A percentile compares a stretch with the other conserved stretches of the same genome.
These are phyloP conservation scores for Mycena sp. DNA, from an alignment of 1,284 basidiomycete genomes.

Conservation along the genomic window DNA sequence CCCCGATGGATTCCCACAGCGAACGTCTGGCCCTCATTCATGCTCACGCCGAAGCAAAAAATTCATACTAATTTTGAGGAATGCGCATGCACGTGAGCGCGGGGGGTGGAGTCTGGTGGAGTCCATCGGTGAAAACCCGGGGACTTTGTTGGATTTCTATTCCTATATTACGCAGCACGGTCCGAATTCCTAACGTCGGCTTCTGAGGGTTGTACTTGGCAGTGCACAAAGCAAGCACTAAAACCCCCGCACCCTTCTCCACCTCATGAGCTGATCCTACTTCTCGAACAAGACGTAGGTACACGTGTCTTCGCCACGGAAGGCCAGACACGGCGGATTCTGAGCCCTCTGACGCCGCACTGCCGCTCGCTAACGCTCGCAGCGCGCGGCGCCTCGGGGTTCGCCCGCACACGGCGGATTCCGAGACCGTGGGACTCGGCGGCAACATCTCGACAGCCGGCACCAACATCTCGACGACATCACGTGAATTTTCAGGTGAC, in stretches of 20 bases:
- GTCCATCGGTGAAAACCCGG: slow-evolving; percentile 16
- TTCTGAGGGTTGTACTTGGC: slow-evolving; percentile 13
- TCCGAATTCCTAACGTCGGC: slow-evolving; percentile 14
- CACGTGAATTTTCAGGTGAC: too few relatives aligned
- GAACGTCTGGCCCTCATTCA: slow-evolving; percentile 8
- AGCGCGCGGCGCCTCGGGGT: too few relatives aligned
- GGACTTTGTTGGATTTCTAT: slow-evolving; percentile 15
- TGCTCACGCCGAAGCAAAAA: slow-evolving; percentile 14
- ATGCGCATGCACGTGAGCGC: slow-evolving; percentile 15
- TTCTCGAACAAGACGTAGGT: too few relatives aligned
- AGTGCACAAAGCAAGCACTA: slow-evolving; percentile 13
- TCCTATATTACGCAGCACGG: slow-evolving; percentile 15
- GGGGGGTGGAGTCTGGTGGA: slow-evolving; percentile 11
- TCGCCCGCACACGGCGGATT: too few relatives aligned
- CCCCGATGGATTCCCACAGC: slow-evolving; percentile 11
- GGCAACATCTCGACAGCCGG: too few relatives aligned
- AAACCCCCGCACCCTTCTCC: slow-evolving; percentile 13
- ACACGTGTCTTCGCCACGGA: too few relatives aligned
- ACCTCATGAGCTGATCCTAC: slow-evolving; percentile 12
- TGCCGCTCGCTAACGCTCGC: too few relatives aligned
- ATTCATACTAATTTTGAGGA: slow-evolving; percentile 14
- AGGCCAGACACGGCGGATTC: too few relatives aligned
- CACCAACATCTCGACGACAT: too few relatives aligned
- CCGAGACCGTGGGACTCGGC: too few relatives aligned
- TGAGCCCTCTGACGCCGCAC: too few relatives aligned